phyloP scores from a whole-genome alignment of 1,284 basidiomycete species.

The Rhodotorula sp. region DNA sequence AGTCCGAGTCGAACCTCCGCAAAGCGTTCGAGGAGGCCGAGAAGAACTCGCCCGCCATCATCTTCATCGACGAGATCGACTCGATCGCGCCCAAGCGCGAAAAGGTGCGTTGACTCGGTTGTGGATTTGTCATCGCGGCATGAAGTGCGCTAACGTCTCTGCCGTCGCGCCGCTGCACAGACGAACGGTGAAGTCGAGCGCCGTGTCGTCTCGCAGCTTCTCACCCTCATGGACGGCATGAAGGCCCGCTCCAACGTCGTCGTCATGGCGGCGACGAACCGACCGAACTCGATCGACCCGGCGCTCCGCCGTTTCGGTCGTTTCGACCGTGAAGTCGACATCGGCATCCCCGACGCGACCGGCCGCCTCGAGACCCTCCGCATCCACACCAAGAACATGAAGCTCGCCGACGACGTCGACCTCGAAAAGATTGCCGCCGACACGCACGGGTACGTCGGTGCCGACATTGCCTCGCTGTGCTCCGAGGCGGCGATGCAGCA shows the following conservation, averaged over 20 bases:
- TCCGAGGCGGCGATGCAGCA: constrained; percentile 99
- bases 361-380: constrained; percentile 97
- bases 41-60: constrained; percentile 99
- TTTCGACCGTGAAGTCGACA: constrained; percentile 98
- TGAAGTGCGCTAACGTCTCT: background rate
- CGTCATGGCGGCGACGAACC: constrained; percentile 98
- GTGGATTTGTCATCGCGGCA: background rate
- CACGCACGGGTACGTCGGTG: constrained; percentile 98
- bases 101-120: constrained; percentile 62
- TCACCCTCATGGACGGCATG: constrained; percentile 98
- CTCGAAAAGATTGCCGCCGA: constrained; percentile 98
- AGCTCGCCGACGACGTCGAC: constrained; percentile 95
- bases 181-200: constrained; percentile 99
- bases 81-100: constrained; percentile 99
- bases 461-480: constrained; percentile 92
- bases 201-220: constrained; percentile 94
- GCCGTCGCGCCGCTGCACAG: constrained; percentile 50
- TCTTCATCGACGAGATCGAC: constrained; percentile 99
- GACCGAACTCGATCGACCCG: constrained; percentile 98
- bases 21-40: constrained; percentile 99
- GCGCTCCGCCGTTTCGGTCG: constrained; percentile 97
- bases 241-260: constrained; percentile 99
- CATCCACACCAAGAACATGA: constrained; percentile 99
- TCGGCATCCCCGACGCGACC: constrained; percentile 97
- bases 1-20: constrained; percentile 92